Base-by-base conservation (phyloP, 495 filamentous ascomycete genomes). In the Patellaria atrata region DNA sequence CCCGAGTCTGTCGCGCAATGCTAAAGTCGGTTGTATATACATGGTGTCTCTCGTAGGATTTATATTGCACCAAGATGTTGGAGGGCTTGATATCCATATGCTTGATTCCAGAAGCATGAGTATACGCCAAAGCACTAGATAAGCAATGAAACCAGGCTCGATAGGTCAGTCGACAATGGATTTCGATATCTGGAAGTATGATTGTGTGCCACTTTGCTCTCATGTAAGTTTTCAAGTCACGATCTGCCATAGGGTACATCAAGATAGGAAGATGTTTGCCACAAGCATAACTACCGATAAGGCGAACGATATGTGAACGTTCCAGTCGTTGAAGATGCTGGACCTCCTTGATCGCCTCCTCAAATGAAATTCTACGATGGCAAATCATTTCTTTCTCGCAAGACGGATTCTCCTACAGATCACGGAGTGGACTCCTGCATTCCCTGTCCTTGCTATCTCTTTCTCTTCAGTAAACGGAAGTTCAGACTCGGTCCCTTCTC, bases 371-470 rank as follows among this genome's bases (percentile, higher is more conserved):
- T 16, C 28, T 14, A 39, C 36, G 36, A 20, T 30, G 30, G 19
- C 27, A 39, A 12, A 15, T 9, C 5, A 39, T 39, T 26, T 30
- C 19, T 39, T 33, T 9, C 36, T 26, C 6, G 36, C 36, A 1
- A 39, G 13, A 5, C 22, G 18, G 12, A 39, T 33, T 1, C 36
- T 8, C 13, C 27, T 15, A 22, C 36, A 39, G 8, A 16, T 7
- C 3, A 39, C 36, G 5, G n/a, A n/a, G n/a, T n/a, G n/a, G n/a
- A n/a, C n/a, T n/a, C n/a, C n/a, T n/a, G n/a, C n/a, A n/a, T n/a
- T n/a, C n/a, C n/a, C n/a, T n/a, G n/a, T n/a, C n/a, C n/a, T n/a
- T n/a, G n/a, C n/a, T n/a, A n/a, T n/a, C n/a, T n/a, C n/a, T n/a
- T n/a, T n/a, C n/a, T n/a, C n/a, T n/a, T n/a, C n/a, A n/a, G n/a